Conservation (phyloP, 768 basidiomycete genomes). For the Boletus barrowsii region DNA sequence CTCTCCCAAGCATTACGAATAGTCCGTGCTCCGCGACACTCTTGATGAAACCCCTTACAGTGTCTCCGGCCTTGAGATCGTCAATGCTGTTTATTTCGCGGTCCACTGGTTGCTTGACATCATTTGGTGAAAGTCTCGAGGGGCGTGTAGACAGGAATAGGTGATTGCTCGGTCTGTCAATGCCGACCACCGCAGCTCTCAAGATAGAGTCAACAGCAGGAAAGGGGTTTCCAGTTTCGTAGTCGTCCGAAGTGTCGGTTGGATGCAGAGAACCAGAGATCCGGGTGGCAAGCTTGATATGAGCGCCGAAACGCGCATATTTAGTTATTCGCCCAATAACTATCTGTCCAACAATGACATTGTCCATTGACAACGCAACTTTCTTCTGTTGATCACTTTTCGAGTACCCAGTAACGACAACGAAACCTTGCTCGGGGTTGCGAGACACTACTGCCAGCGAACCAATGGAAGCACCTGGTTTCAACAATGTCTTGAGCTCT, state of each 20-base stretch:
- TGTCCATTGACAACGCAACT: conserved; percentile 58
- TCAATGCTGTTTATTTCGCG: conserved; percentile 60
- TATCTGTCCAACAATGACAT: conserved; percentile 66
- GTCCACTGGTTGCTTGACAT: conserved; percentile 52
- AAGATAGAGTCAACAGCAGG: conserved; percentile 65
- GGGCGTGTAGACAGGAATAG: conserved; percentile 78
- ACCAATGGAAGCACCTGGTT: conserved; percentile 65
- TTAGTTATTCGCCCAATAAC: conserved; percentile 78
- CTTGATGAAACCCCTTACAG: conserved; percentile 87
- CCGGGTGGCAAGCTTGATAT: conserved; percentile 70
- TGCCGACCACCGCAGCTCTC: conserved; percentile 64
- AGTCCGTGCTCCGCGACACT: conserved; percentile 82
- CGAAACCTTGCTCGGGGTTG: conserved; percentile 79
- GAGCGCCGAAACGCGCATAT: conserved; percentile 67
- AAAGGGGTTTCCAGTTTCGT: conserved; percentile 52
- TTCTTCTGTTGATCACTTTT: conserved; percentile 54
- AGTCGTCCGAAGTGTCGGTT: conserved; percentile 82
- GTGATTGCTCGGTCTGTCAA: conserved; percentile 65
- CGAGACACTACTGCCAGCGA: conserved; percentile 88
- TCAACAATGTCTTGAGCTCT: conserved; percentile 61
- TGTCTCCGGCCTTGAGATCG: conserved; percentile 68
- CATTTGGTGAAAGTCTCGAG: conserved; percentile 62
- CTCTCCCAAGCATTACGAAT: conserved; percentile 81
- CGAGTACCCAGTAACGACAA: conserved; percentile 77
- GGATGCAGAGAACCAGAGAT: conserved; percentile 78